Evolutionary conservation across 2,329 filamentous ascomycete genomes (phyloP).

Genomic region (Alternaria sp.): DNA sequence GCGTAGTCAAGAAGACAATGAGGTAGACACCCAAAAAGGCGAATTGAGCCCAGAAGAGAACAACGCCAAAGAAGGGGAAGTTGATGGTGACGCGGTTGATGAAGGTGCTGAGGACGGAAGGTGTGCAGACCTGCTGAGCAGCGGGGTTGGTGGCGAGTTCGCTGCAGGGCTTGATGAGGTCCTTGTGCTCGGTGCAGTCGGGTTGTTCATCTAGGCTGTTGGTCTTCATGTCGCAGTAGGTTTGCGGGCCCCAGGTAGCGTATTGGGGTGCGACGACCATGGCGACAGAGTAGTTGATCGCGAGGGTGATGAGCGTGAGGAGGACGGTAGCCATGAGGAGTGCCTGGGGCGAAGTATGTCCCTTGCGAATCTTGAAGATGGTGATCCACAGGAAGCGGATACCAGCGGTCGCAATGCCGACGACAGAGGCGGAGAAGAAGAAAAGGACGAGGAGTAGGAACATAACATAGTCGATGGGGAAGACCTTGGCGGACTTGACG

Average conservation of each 20-base stretch:
- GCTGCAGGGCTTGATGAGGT: conserved; percentile 80
- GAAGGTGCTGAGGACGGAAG: conserved; percentile 89
- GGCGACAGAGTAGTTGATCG: conserved; percentile 88
- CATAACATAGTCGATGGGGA: conserved; percentile 90
- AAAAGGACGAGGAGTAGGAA: conserved; percentile 85
- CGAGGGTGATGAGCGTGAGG: conserved; percentile 85
- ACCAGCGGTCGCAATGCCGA: conserved; percentile 83
- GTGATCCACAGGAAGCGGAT: conserved; percentile 96
- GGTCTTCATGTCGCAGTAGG: conserved; percentile 80
- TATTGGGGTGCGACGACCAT: conserved; percentile 98
- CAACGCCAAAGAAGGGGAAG: conserved; percentile 90
- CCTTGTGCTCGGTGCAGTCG: conserved; percentile 74
- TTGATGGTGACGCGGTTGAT: conserved; percentile 91
- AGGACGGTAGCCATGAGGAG: conserved; percentile 89
- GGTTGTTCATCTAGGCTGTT: conserved; percentile 69
- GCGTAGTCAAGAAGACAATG: conserved; percentile 76
- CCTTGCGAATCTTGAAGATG: conserved; percentile 88
- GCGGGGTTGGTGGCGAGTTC: conserved; percentile 73
- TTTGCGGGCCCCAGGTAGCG: conserved; percentile 91
- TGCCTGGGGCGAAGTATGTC: conserved; percentile 88
- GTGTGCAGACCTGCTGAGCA: conserved; percentile 85
- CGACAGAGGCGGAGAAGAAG: conserved; percentile 86
- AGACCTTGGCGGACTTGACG: conserved; percentile 78
- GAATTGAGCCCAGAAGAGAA: conserved; percentile 98
- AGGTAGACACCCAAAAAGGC: conserved; percentile 85